A percentile compares a stretch with the other conserved stretches of the same genome.
Conservation (phyloP, 108 stramenopile species). For the Pinguiococcus pyrenoidosus region DNA sequence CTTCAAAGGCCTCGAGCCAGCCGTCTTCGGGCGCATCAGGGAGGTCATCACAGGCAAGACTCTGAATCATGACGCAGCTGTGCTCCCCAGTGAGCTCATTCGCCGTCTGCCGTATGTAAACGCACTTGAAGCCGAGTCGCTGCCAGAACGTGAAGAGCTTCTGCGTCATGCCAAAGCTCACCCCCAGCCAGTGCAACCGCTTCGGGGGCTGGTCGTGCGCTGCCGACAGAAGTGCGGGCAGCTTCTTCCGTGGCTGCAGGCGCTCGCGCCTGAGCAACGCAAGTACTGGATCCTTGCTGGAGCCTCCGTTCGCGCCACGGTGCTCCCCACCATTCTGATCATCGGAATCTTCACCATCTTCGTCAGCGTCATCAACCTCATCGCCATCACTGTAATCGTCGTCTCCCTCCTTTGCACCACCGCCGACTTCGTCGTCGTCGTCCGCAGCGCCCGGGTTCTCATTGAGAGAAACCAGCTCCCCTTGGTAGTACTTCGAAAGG, state of each 20-base stretch:
- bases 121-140: slow-evolving; percentile 63
- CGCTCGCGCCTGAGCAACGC: slow-evolving; percentile 53
- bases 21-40: too few relatives aligned
- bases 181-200: slow-evolving; percentile 88
- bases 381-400: slow-evolving; percentile 27
- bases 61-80: too few relatives aligned
- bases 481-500: slow-evolving; percentile 81
- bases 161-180: slow-evolving; percentile 83
- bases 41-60: too few relatives aligned
- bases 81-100: slow-evolving; percentile 97
- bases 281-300: too few relatives aligned
- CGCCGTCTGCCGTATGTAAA: slow-evolving; percentile 91
- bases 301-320: too few relatives aligned
- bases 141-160: slow-evolving; percentile 84
- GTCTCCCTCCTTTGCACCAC: slow-evolving; percentile 43
- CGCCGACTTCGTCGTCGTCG: slow-evolving; percentile 17
- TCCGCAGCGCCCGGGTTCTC: slow-evolving; percentile 34
- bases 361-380: slow-evolving; percentile 14
- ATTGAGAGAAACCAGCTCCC: slow-evolving; percentile 73
- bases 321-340: too few relatives aligned
- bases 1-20: slow-evolving; percentile 76
- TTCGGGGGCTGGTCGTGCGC: slow-evolving; percentile 65
- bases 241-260: slow-evolving; percentile 74
- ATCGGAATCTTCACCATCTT: slow-evolving; percentile 1
- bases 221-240: slow-evolving; percentile 80